Evolutionary conservation across 1,284 basidiomycete genomes (phyloP).

Genomic region (Pisolithus thermaeus): DNA sequence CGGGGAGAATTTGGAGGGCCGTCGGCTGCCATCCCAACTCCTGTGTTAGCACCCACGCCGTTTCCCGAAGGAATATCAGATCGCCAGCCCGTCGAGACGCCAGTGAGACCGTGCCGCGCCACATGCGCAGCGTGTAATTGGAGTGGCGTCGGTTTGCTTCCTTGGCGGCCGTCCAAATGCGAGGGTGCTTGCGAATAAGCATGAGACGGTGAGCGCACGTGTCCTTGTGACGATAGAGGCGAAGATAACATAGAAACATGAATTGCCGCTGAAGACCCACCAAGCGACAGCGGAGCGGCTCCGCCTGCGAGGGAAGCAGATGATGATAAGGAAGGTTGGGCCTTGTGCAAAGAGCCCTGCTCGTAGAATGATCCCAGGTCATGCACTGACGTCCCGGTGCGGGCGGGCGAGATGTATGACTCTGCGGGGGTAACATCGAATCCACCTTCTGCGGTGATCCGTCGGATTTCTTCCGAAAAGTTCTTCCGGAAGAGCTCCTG

Average conservation of each 20-base stretch:
- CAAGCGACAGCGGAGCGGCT: slow-evolving; percentile 41
- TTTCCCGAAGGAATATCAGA: slow-evolving; percentile 45
- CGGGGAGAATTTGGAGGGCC: slow-evolving; percentile 42
- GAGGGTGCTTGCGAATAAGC: slow-evolving; percentile 10
- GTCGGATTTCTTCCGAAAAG: slow-evolving; percentile 82
- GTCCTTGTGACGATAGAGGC: not conserved
- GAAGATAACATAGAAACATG: slow-evolving; percentile 41
- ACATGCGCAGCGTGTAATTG: slow-evolving; percentile 74
- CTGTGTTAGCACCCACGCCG: slow-evolving; percentile 20
- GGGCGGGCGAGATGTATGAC: slow-evolving; percentile 27
- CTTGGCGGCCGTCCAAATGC: slow-evolving; percentile 24
- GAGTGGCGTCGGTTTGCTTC: slow-evolving; percentile 62
- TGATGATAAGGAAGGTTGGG: slow-evolving; percentile 40
- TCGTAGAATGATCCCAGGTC: slow-evolving; percentile 42
- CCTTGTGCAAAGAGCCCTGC: slow-evolving; percentile 36
- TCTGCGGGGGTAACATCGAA: slow-evolving; percentile 26
- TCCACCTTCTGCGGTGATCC: slow-evolving; percentile 46
- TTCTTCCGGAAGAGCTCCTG: slow-evolving; percentile 87
- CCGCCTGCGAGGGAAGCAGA: slow-evolving; percentile 14
- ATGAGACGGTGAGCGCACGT: slow-evolving; percentile 27
- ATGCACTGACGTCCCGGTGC: slow-evolving; percentile 21
- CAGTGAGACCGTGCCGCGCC: slow-evolving; percentile 73
- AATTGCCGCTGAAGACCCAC: slow-evolving; percentile 29
- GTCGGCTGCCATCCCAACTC: not conserved
- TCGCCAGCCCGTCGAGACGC: slow-evolving; percentile 69